Conservation (phyloP, 345 rosid species). For the Cochlearia excelsa region DNA sequence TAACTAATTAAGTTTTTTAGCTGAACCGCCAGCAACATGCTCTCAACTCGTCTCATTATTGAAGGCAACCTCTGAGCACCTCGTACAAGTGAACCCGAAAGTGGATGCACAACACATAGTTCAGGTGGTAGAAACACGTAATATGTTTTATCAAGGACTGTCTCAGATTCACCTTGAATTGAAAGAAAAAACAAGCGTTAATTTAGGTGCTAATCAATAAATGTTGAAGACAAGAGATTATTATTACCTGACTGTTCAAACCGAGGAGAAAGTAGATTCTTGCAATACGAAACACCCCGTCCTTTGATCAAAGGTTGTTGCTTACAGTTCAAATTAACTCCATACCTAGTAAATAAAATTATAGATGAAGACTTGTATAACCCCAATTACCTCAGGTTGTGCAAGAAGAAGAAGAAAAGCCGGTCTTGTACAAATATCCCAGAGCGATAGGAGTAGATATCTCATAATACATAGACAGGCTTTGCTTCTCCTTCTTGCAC, state of each 20-base stretch:
- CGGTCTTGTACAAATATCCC: conserved; percentile 38
- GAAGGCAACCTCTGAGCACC: conserved; percentile 98
- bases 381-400: conserved; percentile 46
- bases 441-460: conserved; percentile 33
- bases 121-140: conserved; percentile 96
- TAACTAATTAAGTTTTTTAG: conserved; percentile 65
- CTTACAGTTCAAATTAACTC: conserved; percentile 71
- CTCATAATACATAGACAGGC: conserved; percentile 35
- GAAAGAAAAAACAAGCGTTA: background rate
- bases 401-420: conserved; percentile 54
- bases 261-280: conserved; percentile 92
- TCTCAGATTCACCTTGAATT: conserved; percentile 70
- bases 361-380: conserved; percentile 39
- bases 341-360: conserved; percentile 63
- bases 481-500: conserved; percentile 49
- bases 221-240: background rate
- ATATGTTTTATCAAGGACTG: conserved; percentile 73
- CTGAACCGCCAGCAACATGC: conserved; percentile 90
- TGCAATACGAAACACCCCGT: conserved; percentile 97
- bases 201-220: background rate
- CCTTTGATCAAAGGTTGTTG: conserved; percentile 85
- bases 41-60: conserved; percentile 95
- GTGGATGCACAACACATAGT: conserved; percentile 88
- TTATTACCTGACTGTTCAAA: conserved; percentile 80
- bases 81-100: conserved; percentile 89